Base-by-base conservation (phyloP, 768 basidiomycete genomes). In the Pulveroboletus frians region DNA sequence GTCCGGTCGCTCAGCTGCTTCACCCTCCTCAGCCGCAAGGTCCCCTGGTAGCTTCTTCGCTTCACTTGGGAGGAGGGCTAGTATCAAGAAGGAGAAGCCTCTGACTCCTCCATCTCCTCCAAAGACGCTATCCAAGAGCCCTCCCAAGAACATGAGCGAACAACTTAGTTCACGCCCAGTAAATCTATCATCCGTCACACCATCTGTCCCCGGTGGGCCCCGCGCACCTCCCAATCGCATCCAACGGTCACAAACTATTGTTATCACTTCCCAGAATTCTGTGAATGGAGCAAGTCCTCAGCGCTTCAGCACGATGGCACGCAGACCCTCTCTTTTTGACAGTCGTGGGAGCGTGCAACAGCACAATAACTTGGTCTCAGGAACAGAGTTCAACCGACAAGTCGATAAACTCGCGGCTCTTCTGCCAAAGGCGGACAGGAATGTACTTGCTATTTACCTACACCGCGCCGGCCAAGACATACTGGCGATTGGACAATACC, bases 401-500 rank as follows among this genome's bases (percentile, higher is more conserved):
- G 79, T 92, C 4, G 83, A 88, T 57, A 84, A 80, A 61, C 78
- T 92, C 40, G 73, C 74, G 1, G 80, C 81, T 52, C 69, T 91
- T 35, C 69, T 91, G 29, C 89, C 89, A 14, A 80, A 84, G 55
- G 89, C 84, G 30, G 81, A 90, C 54, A 76, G 79, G 39, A 70
- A 66, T 18, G 69, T 88, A 2, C 75, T 92, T 8, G 83, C 82
- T 34, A 77, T 80, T 13, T 92, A 92, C 65, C 66, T 92, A 51
- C 78, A 79, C 26, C 76, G 84, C 9, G 73, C 87, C 9, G 89
- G 89, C 18, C 80, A 87, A 61, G 88, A 89, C 65, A 85, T 90
- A 37, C 70, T 88, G 37, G 89, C 89, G n/a, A 88, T 92, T 57
- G 87, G 87, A 14, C 84, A 88, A 61, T 92, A 88, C 64, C 71